Percentiles rank a stretch among this genome's conserved stretches.
Evolutionary conservation across 2,329 filamentous ascomycete species (phyloP).

Genomic region (Cercospora citrullina): DNA sequence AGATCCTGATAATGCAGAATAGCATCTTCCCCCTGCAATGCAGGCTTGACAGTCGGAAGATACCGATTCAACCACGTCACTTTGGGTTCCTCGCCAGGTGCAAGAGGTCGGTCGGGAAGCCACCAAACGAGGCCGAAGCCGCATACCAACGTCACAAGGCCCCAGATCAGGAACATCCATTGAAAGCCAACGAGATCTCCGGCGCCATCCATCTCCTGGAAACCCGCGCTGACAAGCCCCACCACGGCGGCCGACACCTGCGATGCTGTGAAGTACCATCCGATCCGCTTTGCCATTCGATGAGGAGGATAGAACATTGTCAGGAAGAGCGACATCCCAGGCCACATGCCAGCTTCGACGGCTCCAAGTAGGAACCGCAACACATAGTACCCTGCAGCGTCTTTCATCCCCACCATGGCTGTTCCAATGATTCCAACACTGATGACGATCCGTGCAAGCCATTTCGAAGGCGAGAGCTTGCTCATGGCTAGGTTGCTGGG

Average conservation of each 20-base stretch:
- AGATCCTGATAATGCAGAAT: conserved; percentile 80
- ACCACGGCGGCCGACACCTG: conserved; percentile 89
- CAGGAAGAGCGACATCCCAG: conserved; percentile 89
- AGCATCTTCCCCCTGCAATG: conserved; percentile 74
- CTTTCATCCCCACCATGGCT: conserved; percentile 78
- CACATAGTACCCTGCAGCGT: conserved; percentile 84
- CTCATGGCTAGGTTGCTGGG: conserved; percentile 90
- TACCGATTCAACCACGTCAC: conserved; percentile 59
- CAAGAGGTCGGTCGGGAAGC: conserved; percentile 79
- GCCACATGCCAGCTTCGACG: conserved; percentile 93
- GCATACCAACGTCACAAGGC: conserved; percentile 69
- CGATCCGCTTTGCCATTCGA: conserved; percentile 82
- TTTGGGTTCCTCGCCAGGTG: conserved; percentile 64
- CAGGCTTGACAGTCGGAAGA: conserved; percentile 69
- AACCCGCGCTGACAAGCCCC: conserved; percentile 84
- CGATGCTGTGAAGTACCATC: conserved; percentile 83
- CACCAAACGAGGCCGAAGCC: conserved; percentile 80
- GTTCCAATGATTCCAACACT: conserved; percentile 81
- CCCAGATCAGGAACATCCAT: conserved; percentile 92
- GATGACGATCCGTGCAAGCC: conserved; percentile 90
- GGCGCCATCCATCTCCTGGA: conserved; percentile 83
- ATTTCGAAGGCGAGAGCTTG: conserved; percentile 76
- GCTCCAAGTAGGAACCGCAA: conserved; percentile 80
- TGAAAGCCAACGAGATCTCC: conserved; percentile 77
- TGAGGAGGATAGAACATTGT: conserved; percentile 90